A percentile compares a stretch with the other conserved stretches of the same genome.
These are phyloP conservation scores for Chlorella sp. DNA, from an alignment of 139 green algal species.

Conservation along the genomic window DNA sequence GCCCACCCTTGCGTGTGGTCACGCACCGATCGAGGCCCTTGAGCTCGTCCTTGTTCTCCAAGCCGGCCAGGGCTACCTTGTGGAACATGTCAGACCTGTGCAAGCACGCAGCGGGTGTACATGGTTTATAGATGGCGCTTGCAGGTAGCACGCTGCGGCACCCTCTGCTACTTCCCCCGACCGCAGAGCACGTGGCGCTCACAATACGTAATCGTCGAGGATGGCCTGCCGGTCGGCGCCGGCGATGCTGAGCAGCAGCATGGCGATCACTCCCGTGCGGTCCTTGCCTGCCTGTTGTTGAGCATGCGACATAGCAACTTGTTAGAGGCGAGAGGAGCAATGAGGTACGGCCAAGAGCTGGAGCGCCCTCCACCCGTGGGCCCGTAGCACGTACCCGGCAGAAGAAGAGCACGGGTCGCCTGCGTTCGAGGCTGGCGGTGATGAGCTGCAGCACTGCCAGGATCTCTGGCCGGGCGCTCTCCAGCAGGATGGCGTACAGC, in stretches of 20 bases:
- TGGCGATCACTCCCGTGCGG: slow-evolving; percentile 59
- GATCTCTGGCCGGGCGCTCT: slow-evolving; percentile 22
- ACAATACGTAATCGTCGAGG: slow-evolving; percentile 24
- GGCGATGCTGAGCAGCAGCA: slow-evolving; percentile 48
- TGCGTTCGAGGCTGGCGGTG: background rate
- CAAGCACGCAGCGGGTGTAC: background rate
- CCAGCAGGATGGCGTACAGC: slow-evolving; percentile 37
- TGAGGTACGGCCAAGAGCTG: background rate
- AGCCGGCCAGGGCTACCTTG: slow-evolving; percentile 31
- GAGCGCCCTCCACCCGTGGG: background rate
- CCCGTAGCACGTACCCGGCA: slow-evolving; percentile 37
- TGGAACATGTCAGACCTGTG: slow-evolving; percentile 13
- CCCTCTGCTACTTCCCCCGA: background rate
- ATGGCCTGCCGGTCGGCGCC: slow-evolving; percentile 33
- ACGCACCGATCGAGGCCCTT: slow-evolving; percentile 20
- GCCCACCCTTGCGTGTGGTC: background rate
- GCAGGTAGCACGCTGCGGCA: background rate
- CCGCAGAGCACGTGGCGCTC: background rate
- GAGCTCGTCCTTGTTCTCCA: slow-evolving; percentile 28
- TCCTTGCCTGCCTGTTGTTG: slow-evolving; percentile 53
- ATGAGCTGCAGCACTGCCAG: slow-evolving; percentile 7
- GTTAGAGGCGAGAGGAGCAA: background rate
- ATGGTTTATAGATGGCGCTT: background rate
- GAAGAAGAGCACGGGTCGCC: slow-evolving; percentile 53
- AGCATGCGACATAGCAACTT: background rate